Evolutionary conservation across 306 rosid genomes (phyloP).

Genomic region (Dryas drummondii): DNA sequence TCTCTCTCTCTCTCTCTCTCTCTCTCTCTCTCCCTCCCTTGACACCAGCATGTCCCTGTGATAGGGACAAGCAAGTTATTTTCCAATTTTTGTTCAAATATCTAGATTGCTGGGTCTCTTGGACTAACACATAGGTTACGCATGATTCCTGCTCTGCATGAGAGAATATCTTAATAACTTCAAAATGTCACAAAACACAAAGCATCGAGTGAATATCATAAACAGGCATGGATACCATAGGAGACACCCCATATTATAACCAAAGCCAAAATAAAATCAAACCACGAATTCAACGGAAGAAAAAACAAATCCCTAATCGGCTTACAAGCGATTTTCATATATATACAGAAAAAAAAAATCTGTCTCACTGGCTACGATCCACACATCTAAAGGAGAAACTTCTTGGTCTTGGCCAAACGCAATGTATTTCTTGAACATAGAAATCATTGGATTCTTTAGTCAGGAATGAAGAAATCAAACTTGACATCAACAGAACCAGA

Average conservation of each 20-base stretch:
- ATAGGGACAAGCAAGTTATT: no score
- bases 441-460: conserved; percentile 27
- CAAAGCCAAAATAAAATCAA: conserved; percentile 9
- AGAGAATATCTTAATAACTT: no score
- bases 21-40: no score
- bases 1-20: no score
- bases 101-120: no score
- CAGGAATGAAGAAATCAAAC: conserved; percentile 53
- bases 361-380: conserved; percentile 20
- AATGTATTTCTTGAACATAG: conserved; percentile 1
- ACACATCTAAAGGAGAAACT: conserved; percentile 16
- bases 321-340: conserved; percentile 15
- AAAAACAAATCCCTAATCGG: conserved; percentile 12
- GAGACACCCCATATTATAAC: no score
- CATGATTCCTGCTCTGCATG: no score
- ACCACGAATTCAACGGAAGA: conserved; percentile 14
- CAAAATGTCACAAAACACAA: no score
- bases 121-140: no score
- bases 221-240: no score
- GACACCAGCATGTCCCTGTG: no score
- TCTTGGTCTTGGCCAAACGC: conserved; percentile 5
- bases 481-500: conserved; percentile 70
- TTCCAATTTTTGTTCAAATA: not conserved
- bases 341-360: conserved; percentile 32
- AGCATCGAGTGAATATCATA: no score